These are phyloP conservation scores for Suillus plorans DNA, from an alignment of 768 basidiomycete species.

Conservation along the genomic window DNA sequence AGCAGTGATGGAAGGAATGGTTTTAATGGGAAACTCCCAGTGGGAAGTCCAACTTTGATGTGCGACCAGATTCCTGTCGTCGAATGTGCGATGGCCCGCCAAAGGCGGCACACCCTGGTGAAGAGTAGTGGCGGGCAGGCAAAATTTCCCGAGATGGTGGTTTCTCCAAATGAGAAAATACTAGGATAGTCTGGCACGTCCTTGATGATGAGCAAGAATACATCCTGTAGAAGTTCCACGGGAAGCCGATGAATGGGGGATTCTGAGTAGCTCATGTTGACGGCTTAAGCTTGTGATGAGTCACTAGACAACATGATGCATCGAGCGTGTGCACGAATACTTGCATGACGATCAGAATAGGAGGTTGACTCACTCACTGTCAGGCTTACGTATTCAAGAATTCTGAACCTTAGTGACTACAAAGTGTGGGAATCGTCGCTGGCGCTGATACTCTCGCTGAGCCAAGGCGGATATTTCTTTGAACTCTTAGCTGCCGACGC, in stretches of 20 bases:
- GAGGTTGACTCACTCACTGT: no score
- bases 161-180: background rate
- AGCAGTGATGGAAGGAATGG: background rate
- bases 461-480: no score
- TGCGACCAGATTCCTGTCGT: background rate
- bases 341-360: no score
- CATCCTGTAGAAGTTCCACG: background rate
- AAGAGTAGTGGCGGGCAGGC: background rate
- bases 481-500: no score
- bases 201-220: background rate
- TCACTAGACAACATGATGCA: no score
- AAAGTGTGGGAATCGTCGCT: no score
- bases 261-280: background rate
- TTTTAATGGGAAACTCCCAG: no score
- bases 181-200: background rate
- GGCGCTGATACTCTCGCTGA: no score
- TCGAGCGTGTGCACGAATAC: no score
- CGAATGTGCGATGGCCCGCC: background rate
- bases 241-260: background rate
- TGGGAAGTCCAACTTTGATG: background rate
- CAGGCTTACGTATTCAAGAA: no score
- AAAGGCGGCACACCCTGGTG: background rate
- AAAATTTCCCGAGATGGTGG: background rate
- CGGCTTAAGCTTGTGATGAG: no score
- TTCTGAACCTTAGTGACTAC: no score